Evolutionary conservation across 2,329 filamentous ascomycete genomes (phyloP).

Genomic region (Didymella pinodella): DNA sequence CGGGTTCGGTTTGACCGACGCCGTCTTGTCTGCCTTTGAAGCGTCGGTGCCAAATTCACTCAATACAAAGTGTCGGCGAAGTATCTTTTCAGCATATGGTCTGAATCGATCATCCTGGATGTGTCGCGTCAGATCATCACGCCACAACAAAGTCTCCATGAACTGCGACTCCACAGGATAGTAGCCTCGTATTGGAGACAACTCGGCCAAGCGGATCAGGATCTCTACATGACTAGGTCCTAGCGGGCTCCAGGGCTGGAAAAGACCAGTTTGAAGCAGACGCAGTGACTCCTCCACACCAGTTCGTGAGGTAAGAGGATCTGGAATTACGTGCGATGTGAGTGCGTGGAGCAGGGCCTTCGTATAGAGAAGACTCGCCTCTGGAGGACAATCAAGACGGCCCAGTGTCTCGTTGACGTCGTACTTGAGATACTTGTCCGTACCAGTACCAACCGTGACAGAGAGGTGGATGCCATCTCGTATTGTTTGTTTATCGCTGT

Average conservation of each 20-base stretch:
- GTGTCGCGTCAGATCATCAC: conserved; percentile 26
- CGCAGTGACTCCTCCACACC: conserved; percentile 68
- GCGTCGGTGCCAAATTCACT: not conserved
- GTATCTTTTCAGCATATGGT: conserved; percentile 2
- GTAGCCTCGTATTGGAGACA: conserved; percentile 50
- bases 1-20: not conserved
- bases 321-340: conserved; percentile 66
- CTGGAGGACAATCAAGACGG: conserved; percentile 64
- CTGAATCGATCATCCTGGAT: conserved; percentile 47
- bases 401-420: conserved; percentile 63
- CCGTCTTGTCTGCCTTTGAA: not conserved
- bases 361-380: conserved; percentile 62
- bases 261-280: conserved; percentile 59
- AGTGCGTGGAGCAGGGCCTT: conserved; percentile 68
- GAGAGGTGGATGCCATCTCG: conserved; percentile 53
- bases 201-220: conserved; percentile 37
- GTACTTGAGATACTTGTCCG: conserved; percentile 58
- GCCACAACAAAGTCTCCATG: conserved; percentile 48
- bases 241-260: conserved; percentile 51
- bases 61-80: conserved; percentile 1
- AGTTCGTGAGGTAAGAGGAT: conserved; percentile 65
- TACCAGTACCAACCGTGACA: conserved; percentile 49
- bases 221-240: not conserved
- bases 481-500: not conserved
- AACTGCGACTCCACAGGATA: conserved; percentile 36